Percentiles rank a stretch among this genome's conserved stretches.
Evolutionary conservation across 1,284 basidiomycete species (phyloP).

Genomic region (Moesziomyces antarcticus): DNA sequence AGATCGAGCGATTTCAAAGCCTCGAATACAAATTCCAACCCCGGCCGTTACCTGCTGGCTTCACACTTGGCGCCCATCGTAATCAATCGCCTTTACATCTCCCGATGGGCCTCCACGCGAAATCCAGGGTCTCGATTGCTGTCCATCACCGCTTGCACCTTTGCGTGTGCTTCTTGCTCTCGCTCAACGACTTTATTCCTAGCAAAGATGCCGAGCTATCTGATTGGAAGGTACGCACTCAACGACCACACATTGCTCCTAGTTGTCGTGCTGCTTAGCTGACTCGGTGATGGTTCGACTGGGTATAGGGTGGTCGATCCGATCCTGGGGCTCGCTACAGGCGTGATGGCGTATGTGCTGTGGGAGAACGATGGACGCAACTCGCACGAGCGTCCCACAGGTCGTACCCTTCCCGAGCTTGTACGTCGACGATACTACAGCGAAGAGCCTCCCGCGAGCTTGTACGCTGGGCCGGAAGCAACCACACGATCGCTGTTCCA

Average conservation of each 20-base stretch:
- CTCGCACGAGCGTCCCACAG: slow-evolving; percentile 48
- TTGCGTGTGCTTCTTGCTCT: neutral
- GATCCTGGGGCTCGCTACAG: slow-evolving; percentile 59
- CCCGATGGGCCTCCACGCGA: neutral
- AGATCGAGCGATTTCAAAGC: neutral
- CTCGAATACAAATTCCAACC: neutral
- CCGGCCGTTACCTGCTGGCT: too few relatives aligned
- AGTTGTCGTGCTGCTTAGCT: neutral
- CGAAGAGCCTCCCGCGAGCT: slow-evolving; percentile 20
- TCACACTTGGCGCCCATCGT: neutral
- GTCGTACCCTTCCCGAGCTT: slow-evolving; percentile 51
- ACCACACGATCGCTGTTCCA: slow-evolving; percentile 35
- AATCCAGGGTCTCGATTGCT: neutral
- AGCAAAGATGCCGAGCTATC: slow-evolving; percentile 27
- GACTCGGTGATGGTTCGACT: neutral
- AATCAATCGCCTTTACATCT: neutral
- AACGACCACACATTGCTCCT: too few relatives aligned
- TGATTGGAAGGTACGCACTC: slow-evolving; percentile 38
- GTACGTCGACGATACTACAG: slow-evolving; percentile 32
- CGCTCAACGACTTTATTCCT: neutral
- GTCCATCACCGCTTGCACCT: too few relatives aligned
- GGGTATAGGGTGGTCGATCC: slow-evolving; percentile 48
- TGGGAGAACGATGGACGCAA: slow-evolving; percentile 64
- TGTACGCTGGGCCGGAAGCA: slow-evolving; percentile 29
- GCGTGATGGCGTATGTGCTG: slow-evolving; percentile 61